These are phyloP conservation scores for Forsythia viridissima DNA, from an alignment of 257 asterid species.

Conservation along the genomic window DNA sequence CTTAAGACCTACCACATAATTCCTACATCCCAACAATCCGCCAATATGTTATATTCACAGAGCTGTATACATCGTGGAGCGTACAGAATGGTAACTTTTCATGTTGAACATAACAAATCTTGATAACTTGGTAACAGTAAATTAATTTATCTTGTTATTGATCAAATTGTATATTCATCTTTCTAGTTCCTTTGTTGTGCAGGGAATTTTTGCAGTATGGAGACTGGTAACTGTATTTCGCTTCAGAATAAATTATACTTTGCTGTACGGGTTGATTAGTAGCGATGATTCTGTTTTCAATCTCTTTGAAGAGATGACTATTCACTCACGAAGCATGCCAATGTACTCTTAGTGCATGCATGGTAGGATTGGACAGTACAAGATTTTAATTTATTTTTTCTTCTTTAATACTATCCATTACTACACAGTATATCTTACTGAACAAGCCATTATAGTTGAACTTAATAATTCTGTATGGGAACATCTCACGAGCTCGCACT, in stretches of 20 bases:
- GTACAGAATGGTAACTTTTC: background rate
- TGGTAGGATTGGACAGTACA: too few relatives aligned
- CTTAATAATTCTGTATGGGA: too few relatives aligned
- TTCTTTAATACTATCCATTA: too few relatives aligned
- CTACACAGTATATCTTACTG: too few relatives aligned
- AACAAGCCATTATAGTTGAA: too few relatives aligned
- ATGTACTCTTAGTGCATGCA: too few relatives aligned
- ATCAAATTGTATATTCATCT: too few relatives aligned
- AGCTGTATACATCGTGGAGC: background rate
- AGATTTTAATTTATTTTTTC: too few relatives aligned
- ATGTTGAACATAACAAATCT: background rate
- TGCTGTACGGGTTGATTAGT: background rate
- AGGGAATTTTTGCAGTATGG: background rate
- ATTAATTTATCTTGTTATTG: background rate
- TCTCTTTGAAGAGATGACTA: too few relatives aligned
- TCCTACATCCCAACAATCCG: background rate
- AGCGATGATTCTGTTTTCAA: background rate
- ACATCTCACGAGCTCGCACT: too few relatives aligned
- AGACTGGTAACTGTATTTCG: background rate
- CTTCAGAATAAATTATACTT: background rate
- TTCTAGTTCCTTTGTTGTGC: background rate
- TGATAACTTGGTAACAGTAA: background rate
- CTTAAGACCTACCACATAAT: too few relatives aligned
- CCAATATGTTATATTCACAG: background rate
- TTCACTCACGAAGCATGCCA: too few relatives aligned